phyloP scores from a whole-genome alignment of 148 eudicot genomes.

The Oxyria digyna region DNA sequence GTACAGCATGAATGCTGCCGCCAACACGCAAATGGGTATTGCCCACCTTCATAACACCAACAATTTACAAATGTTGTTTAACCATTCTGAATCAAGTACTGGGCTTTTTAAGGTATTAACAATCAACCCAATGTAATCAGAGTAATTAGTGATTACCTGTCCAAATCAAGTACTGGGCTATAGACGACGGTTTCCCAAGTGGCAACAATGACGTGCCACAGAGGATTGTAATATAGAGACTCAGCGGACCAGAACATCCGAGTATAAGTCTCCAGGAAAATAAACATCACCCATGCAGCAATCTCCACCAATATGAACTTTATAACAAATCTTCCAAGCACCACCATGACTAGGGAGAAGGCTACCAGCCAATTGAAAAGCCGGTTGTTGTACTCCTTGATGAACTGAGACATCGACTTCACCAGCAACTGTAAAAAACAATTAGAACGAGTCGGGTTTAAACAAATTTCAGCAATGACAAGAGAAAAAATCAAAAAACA shows the following conservation, averaged over 20 bases:
- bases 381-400: slow-evolving; percentile 91
- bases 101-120: neutral
- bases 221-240: slow-evolving; percentile 91
- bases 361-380: slow-evolving; percentile 96
- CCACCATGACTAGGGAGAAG: slow-evolving; percentile 90
- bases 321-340: slow-evolving; percentile 75
- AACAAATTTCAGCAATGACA: neutral
- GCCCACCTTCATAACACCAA: slow-evolving; percentile 61
- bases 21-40: slow-evolving; percentile 45
- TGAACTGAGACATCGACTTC: slow-evolving; percentile 68
- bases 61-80: neutral
- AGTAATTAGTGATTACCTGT: slow-evolving; percentile 70
- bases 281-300: slow-evolving; percentile 92
- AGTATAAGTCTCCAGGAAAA: slow-evolving; percentile 93
- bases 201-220: slow-evolving; percentile 77
- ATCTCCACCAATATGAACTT: slow-evolving; percentile 82
- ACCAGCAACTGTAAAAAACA: slow-evolving; percentile 70
- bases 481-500: no score
- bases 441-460: neutral
- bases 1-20: slow-evolving; percentile 42
- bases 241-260: slow-evolving; percentile 99
- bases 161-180: slow-evolving; percentile 86
- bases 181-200: slow-evolving; percentile 94
- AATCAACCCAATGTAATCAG: no score
- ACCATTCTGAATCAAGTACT: neutral